Base-by-base conservation (phyloP, 2,329 filamentous ascomycete species). In the Colletotrichum scovillei region DNA sequence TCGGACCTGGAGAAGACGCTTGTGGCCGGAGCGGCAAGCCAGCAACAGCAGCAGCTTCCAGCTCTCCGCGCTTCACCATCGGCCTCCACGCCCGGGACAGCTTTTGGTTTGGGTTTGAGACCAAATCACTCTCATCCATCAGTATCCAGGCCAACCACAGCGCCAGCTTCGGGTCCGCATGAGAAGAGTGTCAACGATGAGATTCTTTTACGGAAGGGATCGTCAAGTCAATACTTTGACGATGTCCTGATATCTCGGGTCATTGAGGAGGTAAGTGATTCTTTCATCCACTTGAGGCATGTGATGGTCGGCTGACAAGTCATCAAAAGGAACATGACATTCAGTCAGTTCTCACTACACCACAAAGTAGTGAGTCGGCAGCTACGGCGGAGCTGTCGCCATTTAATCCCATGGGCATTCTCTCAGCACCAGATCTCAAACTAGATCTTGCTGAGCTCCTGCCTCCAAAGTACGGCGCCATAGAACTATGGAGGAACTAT, bases 221-320 rank as follows among this genome's bases (percentile, higher is more conserved):
- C 77, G 6, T 76, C 77, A 2, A 82, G 79, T 35, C 80, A 82
- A 55, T 83, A 82, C 52, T 81, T 82, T n/a, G 82, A 83, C 64
- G 82, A 83, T 72, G 76, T 81, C 7, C 70, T 83, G 12, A 75
- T 83, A 1, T 82, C 82, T 2, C 76, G 78, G 4, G 81, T 81
- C 1, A 80, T 83, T 42, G 79, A 82, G 64, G 78, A 82, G 76
- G 82, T 80, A 38, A 62, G 24, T 4, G 1, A 6, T 2, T 5
- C 30, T 14, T 3, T 24, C 1, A 56, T 63, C 53, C 7, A 32
- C 58, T 32, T 14, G 2, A 1, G 1, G 16, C 11, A n/a, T 22
- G 24, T 22, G 3, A 5, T 9, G 5, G 16, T 32, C 14, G 38
- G 26, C 66, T 75, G 24, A 77, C 53, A 19, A 14, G 1, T 5